These are phyloP conservation scores for Pythium insidiosum DNA, from an alignment of 352 stramenopile genomes.

Conservation along the genomic window DNA sequence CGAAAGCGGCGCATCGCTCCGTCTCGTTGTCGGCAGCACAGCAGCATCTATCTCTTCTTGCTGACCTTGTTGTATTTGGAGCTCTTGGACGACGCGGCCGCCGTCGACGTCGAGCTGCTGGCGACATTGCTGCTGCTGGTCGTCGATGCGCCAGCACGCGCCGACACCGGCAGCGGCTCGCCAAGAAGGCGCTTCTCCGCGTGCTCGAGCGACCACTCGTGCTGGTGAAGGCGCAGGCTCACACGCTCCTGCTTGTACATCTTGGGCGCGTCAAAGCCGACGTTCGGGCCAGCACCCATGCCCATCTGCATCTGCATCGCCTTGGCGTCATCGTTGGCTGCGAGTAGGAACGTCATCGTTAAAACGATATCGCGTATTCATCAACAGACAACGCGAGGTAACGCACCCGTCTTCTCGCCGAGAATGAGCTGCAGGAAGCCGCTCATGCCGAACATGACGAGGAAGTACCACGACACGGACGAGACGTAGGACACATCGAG, in stretches of 20 bases:
- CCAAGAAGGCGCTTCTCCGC: slow-evolving; percentile 80
- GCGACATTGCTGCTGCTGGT: slow-evolving; percentile 11
- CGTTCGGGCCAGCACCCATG: slow-evolving; percentile 77
- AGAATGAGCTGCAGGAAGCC: slow-evolving; percentile 96
- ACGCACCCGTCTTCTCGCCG: slow-evolving; percentile 86
- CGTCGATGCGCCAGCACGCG: slow-evolving; percentile 16
- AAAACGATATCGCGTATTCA: no score
- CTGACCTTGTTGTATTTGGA: slow-evolving; percentile 75
- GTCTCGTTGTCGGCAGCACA: slow-evolving; percentile 73
- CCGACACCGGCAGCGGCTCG: slow-evolving; percentile 45
- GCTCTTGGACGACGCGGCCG: slow-evolving; percentile 28
- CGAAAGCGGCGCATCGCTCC: no score
- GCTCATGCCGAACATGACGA: slow-evolving; percentile 98
- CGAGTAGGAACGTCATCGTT: no score
- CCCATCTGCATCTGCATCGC: slow-evolving; percentile 92
- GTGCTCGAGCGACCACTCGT: slow-evolving; percentile 76
- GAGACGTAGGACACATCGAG: slow-evolving; percentile 98
- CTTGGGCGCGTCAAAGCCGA: slow-evolving; percentile 86
- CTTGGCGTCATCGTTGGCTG: slow-evolving; percentile 86
- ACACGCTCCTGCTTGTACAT: slow-evolving; percentile 88
- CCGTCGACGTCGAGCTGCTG: slow-evolving; percentile 14
- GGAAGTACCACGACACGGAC: slow-evolving; percentile 98
- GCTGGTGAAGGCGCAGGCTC: slow-evolving; percentile 71
- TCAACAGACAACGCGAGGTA: no score
- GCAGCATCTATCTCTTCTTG: slow-evolving; percentile 42